Evolutionary conservation across 192 early-diverging fungal species (phyloP), one percentile per base, ranked within the genome.

Genomic region (Coemansia sp.): DNA sequence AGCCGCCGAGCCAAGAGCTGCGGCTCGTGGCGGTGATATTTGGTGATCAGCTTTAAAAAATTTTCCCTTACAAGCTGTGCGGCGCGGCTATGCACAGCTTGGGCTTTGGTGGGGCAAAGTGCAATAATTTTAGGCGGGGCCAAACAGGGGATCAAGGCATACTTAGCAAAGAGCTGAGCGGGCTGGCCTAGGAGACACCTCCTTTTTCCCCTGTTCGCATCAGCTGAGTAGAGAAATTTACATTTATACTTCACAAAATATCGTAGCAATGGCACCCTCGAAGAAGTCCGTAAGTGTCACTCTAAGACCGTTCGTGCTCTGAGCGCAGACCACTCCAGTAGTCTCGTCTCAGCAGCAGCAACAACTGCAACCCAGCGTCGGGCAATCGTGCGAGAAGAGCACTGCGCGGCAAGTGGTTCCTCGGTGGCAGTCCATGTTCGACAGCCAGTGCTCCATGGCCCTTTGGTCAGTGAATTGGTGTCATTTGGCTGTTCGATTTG

Each of bases 221-320:
- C 73, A 68, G 66, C 70, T 52, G 66, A 72, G 80, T 67, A 71
- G 77, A 73, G 72, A 66, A 65, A 68, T 66, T 65, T 66, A 70
- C 74, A 54, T 71, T 72, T 69, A 57, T 62, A 68, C 71, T 59
- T 65, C 40, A 66, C 66, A 68, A 71, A 73, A 75, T 67, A 71
- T 66, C 65, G 46, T 47, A 78, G 75, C 71, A 85, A 85, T 85
- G 82, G 82, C 82, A 41, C 82, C 82, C 74, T 77, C 78, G 72
- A 85, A 85, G 82, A 85, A 85, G 73, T 66, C 72, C 63, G 82
- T 85, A 82, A 82, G 80, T 78, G 76, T 72, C 70, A 13, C 38
- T 36, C 20, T 67, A 29, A 63, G 36, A 61, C 38, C 22, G 42
- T 59, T 27, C 36, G 49, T 41, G 15, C 33, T 13, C 64, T 47